Percentiles rank a stretch among this genome's conserved stretches.
These are phyloP conservation scores for Chondrus crispus DNA, from an alignment of 23 red algal species.

Conservation along the genomic window DNA sequence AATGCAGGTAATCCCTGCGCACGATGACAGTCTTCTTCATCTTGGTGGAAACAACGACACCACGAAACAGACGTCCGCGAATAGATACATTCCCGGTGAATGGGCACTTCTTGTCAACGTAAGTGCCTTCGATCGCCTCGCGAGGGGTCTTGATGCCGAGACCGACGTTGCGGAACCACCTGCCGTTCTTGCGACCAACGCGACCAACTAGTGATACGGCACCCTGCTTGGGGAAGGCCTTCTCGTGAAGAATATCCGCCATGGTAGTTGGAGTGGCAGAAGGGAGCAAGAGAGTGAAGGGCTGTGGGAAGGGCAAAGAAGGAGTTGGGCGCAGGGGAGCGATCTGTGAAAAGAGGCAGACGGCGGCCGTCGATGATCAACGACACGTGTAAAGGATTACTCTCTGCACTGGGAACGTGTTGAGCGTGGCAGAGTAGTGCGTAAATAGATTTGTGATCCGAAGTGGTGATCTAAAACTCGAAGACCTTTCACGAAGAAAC, in stretches of 20 bases:
- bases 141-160: conserved; percentile 98
- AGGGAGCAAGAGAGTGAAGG: no score
- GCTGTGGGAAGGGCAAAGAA: no score
- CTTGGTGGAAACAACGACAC: conserved; percentile 95
- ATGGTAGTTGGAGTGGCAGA: no score
- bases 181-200: conserved; percentile 69
- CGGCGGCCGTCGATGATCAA: no score
- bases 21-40: conserved; percentile 98
- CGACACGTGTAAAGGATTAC: no score
- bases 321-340: no score
- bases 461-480: no score
- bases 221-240: conserved; percentile 96
- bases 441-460: no score
- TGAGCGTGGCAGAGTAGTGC: no score
- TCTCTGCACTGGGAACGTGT: no score
- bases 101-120: conserved; percentile 99
- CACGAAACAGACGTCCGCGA: conserved; percentile 90
- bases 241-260: conserved; percentile 77
- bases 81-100: conserved; percentile 99
- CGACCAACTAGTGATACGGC: conserved; percentile 88
- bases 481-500: no score
- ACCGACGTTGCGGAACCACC: conserved; percentile 97
- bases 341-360: no score
- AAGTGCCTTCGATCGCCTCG: conserved; percentile 93
- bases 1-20: conserved; percentile 98